Conservation (phyloP, 805 yeast species). For the Candida nanaspora region DNA sequence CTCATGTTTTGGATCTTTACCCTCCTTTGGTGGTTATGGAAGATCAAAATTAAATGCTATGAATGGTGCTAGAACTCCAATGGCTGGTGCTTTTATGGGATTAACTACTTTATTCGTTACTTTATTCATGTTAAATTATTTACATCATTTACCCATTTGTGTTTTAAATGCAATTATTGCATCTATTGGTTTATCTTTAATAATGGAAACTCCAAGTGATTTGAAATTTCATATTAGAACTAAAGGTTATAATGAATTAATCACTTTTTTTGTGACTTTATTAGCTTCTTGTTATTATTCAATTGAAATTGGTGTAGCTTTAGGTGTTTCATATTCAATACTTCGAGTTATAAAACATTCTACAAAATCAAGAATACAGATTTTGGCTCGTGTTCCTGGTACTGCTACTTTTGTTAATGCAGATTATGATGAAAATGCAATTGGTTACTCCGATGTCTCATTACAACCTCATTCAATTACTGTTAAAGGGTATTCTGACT, state of each 20-base stretch:
- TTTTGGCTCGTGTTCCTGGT: slow-evolving; percentile 61
- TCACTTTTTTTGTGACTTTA: slow-evolving; percentile 61
- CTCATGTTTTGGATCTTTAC: slow-evolving; percentile 60
- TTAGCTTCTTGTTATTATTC: slow-evolving; percentile 62
- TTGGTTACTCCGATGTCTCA: slow-evolving; percentile 4
- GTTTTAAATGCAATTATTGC: slow-evolving; percentile 75
- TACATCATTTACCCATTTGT: slow-evolving; percentile 73
- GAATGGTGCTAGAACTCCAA: slow-evolving; percentile 80
- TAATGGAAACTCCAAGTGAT: slow-evolving; percentile 84
- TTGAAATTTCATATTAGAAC: slow-evolving; percentile 64
- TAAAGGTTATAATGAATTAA: slow-evolving; percentile 69
- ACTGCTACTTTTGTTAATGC: slow-evolving; percentile 63
- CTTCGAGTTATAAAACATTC: slow-evolving; percentile 76
- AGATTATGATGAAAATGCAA: slow-evolving; percentile 36
- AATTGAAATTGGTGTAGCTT: slow-evolving; percentile 80
- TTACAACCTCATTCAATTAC: slow-evolving; percentile 5
- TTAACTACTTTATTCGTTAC: slow-evolving; percentile 62
- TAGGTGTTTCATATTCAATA: slow-evolving; percentile 79
- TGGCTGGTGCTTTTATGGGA: slow-evolving; percentile 81
- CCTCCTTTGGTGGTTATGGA: slow-evolving; percentile 95
- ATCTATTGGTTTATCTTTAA: slow-evolving; percentile 64
- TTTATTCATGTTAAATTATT: slow-evolving; percentile 47
- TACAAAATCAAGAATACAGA: slow-evolving; percentile 76
- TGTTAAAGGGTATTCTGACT: slow-evolving; percentile 21
- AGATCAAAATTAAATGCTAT: slow-evolving; percentile 83